These are phyloP conservation scores for Saccharomycopsis sp. DNA, from an alignment of 805 yeast genomes.

Conservation along the genomic window DNA sequence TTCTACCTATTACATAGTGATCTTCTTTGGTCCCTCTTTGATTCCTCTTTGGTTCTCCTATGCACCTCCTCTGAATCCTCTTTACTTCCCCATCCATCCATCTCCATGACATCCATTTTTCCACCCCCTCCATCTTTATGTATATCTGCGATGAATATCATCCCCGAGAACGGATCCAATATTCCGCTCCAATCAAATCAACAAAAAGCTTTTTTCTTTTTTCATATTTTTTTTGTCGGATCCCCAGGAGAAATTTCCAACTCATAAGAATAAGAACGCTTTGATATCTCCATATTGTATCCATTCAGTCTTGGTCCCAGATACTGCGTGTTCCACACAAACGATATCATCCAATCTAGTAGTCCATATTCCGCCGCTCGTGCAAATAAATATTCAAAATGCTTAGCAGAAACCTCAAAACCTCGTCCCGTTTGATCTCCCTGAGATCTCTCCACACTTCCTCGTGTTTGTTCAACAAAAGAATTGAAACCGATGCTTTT, in stretches of 20 bases:
- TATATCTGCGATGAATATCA: no score
- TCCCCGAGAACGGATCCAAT: slow-evolving; percentile 3
- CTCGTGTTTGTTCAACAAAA: slow-evolving; percentile 14
- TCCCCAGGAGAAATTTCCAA: background rate
- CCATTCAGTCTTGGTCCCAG: background rate
- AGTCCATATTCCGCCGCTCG: background rate
- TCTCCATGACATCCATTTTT: no score
- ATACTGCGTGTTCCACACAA: background rate
- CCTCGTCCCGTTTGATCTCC: background rate
- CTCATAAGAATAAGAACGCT: background rate
- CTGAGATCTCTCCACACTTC: slow-evolving; percentile 15
- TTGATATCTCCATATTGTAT: background rate
- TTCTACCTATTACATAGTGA: no score
- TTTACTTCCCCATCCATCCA: no score
- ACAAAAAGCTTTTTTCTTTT: background rate
- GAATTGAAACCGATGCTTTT: slow-evolving; percentile 92
- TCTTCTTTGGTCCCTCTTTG: no score
- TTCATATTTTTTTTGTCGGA: background rate
- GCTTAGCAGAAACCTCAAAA: background rate
- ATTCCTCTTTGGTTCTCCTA: no score
- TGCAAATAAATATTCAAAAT: background rate
- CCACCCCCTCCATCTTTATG: no score
- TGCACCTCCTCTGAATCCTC: no score
- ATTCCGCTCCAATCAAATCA: background rate
- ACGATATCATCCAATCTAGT: background rate